A percentile compares a stretch with the other conserved stretches of the same genome.
Evolutionary conservation across 2,329 filamentous ascomycete genomes (phyloP).

Genomic region (Metarhizium robertsii): DNA sequence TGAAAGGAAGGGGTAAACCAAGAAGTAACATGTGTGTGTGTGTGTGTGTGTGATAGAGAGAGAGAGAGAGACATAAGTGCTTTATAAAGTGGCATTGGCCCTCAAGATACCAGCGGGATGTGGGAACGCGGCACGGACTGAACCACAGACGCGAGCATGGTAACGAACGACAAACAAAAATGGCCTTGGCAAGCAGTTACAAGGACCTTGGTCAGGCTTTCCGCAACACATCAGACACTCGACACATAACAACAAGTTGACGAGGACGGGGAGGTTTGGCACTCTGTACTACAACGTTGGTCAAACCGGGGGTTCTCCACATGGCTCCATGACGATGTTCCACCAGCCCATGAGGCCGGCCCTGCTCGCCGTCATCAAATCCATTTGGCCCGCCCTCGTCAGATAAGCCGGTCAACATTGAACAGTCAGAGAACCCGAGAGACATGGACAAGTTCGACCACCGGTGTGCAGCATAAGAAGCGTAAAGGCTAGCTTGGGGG

Average conservation of each 20-base stretch:
- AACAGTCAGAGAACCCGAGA: not conserved
- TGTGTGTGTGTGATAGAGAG: too few species aligned
- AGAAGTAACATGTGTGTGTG: not conserved
- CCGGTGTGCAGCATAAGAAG: too few species aligned
- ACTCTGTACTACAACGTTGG: not conserved
- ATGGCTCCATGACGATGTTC: not conserved
- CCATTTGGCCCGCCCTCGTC: not conserved
- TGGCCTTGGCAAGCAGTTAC: too few species aligned
- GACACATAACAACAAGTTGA: not conserved
- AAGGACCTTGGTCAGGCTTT: not conserved
- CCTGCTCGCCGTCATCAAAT: not conserved
- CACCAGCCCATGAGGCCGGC: not conserved
- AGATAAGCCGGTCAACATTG: not conserved
- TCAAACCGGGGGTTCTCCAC: not conserved
- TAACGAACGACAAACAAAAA: too few species aligned
- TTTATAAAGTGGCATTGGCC: slow-evolving; percentile 1
- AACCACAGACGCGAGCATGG: too few species aligned
- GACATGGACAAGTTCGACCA: not conserved
- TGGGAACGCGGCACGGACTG: not conserved
- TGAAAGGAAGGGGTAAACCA: not conserved
- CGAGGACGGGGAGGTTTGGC: not conserved
- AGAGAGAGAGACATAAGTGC: not conserved
- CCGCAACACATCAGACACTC: not conserved
- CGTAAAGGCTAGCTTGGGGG: too few species aligned
- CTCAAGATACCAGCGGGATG: not conserved